Evolutionary conservation across 2,329 filamentous ascomycete species (phyloP).

Genomic region (Scytalidium lignicola): DNA sequence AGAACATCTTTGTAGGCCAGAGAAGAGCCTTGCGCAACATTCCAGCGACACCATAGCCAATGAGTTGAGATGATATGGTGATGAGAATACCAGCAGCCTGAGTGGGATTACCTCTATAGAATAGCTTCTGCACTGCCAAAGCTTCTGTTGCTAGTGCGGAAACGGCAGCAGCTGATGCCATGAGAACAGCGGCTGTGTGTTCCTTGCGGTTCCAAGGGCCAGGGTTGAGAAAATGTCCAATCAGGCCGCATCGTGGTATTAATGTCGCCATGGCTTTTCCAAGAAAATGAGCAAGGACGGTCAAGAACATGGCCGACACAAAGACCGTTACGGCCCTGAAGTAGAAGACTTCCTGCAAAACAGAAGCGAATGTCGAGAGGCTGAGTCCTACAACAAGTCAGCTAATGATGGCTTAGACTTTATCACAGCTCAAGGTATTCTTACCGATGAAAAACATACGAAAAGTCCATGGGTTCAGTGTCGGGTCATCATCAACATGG

Average conservation of each 20-base stretch:
- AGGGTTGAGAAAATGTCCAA: conserved; percentile 44
- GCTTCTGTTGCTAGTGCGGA: conserved; percentile 55
- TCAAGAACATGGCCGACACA: conserved; percentile 38
- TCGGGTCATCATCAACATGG: conserved; percentile 32
- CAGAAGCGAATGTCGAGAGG: conserved; percentile 29
- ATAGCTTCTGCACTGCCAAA: conserved; percentile 63
- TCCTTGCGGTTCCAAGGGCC: conserved; percentile 65
- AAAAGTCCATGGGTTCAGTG: conserved; percentile 32
- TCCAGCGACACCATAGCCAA: conserved; percentile 58
- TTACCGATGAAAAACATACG: conserved; percentile 31
- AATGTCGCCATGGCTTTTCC: conserved; percentile 32
- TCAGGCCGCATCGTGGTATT: conserved; percentile 30
- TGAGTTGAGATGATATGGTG: conserved; percentile 54
- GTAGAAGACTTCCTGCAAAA: conserved; percentile 37
- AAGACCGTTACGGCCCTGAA: conserved; percentile 41
- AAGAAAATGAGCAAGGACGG: conserved; percentile 35
- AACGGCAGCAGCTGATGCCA: conserved; percentile 38
- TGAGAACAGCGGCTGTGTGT: conserved; percentile 59
- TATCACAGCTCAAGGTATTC: no score
- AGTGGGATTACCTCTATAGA: conserved; percentile 50
- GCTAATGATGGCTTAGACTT: no score
- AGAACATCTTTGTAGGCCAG: conserved; percentile 56
- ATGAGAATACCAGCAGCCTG: conserved; percentile 58
- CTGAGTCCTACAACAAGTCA: conserved; percentile 20
- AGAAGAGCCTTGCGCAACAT: conserved; percentile 52